Conservation (phyloP, 495 filamentous ascomycete genomes). For the Podospora comata region DNA sequence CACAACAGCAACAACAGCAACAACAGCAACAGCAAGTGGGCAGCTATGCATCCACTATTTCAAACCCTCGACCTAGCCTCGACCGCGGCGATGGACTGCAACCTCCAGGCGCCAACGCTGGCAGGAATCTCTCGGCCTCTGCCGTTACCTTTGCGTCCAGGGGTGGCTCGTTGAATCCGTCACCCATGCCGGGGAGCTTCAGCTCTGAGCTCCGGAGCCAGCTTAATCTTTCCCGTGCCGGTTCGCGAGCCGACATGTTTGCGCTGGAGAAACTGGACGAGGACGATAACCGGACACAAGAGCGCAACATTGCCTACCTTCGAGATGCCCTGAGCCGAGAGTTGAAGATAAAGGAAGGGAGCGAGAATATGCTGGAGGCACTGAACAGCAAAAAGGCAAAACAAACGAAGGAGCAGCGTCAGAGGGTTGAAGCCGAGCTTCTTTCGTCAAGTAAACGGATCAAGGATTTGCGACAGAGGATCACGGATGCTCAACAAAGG, state of each 20-base stretch:
- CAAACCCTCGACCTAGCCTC: constrained; percentile 42
- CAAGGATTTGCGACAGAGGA: constrained; percentile 71
- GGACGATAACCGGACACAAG: constrained; percentile 58
- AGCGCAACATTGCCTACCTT: constrained; percentile 70
- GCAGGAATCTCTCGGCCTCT: constrained; percentile 58
- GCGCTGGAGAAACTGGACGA: constrained; percentile 61
- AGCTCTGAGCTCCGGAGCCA: constrained; percentile 83
- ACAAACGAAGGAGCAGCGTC: constrained; percentile 86
- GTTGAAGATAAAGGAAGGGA: constrained; percentile 94
- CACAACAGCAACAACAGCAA: constrained; percentile 20
- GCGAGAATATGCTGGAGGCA: constrained; percentile 95
- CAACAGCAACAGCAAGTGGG: constrained; percentile 12
- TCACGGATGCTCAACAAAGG: constrained; percentile 64
- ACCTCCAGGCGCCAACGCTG: constrained; percentile 35
- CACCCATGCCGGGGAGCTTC: constrained; percentile 83
- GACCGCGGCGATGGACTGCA: constrained; percentile 53
- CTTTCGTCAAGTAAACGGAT: constrained; percentile 89
- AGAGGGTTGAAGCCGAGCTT: constrained; percentile 83
- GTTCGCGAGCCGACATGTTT: constrained; percentile 63
- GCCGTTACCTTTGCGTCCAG: constrained; percentile 59
- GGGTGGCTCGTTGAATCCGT: constrained; percentile 62
- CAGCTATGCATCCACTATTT: constrained; percentile 25
- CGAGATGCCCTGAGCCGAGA: constrained; percentile 86
- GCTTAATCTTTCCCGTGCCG: constrained; percentile 61
- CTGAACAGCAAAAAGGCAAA: constrained; percentile 92